phyloP scores from a whole-genome alignment of 2,329 filamentous ascomycete genomes.

The Leptodontidium sp. region DNA sequence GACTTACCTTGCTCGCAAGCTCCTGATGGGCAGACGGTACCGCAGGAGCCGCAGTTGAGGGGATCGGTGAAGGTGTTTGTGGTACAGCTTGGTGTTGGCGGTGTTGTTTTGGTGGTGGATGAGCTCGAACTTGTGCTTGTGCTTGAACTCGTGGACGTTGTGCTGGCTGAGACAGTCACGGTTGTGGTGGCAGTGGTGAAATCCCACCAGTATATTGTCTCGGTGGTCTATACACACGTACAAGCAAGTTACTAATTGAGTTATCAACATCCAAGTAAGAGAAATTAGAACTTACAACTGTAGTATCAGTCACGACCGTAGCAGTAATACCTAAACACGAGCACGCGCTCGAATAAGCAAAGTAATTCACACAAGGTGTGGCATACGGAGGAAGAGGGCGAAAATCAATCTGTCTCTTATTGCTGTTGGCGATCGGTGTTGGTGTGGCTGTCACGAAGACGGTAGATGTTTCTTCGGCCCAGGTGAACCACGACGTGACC shows the following conservation, averaged over 20 bases:
- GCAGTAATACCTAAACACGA: conserved; percentile 39
- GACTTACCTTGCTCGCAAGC: conserved; percentile 20
- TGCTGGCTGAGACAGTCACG: conserved; percentile 29
- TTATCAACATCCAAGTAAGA: background rate
- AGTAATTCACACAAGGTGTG: conserved; percentile 31
- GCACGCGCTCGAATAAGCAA: conserved; percentile 40
- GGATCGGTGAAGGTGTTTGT: conserved; percentile 18
- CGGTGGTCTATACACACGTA: background rate
- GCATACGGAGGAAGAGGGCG: conserved; percentile 40
- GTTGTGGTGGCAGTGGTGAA: conserved; percentile 18
- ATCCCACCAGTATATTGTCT: conserved; percentile 26
- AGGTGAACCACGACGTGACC: conserved; percentile 7
- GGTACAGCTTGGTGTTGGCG: conserved; percentile 14
- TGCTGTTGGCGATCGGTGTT: background rate
- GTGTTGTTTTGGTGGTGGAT: background rate
- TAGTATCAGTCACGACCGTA: conserved; percentile 27
- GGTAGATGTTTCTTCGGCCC: conserved; percentile 25
- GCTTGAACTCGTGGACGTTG: background rate
- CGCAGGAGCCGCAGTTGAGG: conserved; percentile 18
- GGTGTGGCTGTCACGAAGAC: conserved; percentile 14
- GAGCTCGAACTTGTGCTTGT: background rate
- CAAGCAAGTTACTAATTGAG: background rate
- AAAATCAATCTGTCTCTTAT: conserved; percentile 19
- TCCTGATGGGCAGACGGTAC: conserved; percentile 13
- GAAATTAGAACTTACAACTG: conserved; percentile 29